A percentile compares a stretch with the other conserved stretches of the same genome.
Evolutionary conservation across 2,329 filamentous ascomycete genomes (phyloP).

Genomic region (Coniosporium tulheliwenetii): DNA sequence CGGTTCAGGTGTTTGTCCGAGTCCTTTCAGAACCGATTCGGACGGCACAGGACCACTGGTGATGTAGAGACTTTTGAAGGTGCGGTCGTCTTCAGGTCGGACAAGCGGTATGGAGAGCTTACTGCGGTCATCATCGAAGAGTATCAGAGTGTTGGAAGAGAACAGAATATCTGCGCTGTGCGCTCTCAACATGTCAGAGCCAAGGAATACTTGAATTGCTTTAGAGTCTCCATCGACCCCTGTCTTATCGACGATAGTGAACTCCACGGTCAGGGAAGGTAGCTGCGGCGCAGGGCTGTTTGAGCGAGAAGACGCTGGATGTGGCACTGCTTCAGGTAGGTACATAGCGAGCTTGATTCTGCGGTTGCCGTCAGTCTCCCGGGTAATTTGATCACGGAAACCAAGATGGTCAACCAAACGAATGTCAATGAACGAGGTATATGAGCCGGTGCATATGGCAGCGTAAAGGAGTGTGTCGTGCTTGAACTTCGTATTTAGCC

Average conservation of each 20-base stretch:
- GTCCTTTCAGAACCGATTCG: conserved; percentile 14
- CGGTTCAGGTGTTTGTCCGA: conserved; percentile 7
- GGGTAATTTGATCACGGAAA: conserved; percentile 34
- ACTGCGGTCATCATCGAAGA: conserved; percentile 75
- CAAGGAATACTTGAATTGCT: conserved; percentile 71
- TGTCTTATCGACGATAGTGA: conserved; percentile 52
- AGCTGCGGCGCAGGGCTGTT: conserved; percentile 62
- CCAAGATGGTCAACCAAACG: conserved; percentile 61
- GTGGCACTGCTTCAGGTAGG: conserved; percentile 77
- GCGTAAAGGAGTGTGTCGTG: conserved; percentile 82
- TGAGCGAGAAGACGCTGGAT: conserved; percentile 58
- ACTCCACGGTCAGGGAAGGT: conserved; percentile 65
- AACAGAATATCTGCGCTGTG: conserved; percentile 86
- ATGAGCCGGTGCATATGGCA: conserved; percentile 81
- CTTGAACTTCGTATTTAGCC: conserved; percentile 81
- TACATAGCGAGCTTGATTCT: conserved; percentile 70
- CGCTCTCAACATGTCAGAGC: conserved; percentile 71
- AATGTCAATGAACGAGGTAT: conserved; percentile 67
- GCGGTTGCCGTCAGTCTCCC: conserved; percentile 38
- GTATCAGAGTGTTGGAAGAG: conserved; percentile 75
- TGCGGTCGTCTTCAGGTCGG: conserved; percentile 69
- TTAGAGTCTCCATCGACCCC: conserved; percentile 37
- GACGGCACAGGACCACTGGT: conserved; percentile 18
- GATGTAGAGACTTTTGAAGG: conserved; percentile 65
- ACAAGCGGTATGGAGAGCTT: conserved; percentile 86